phyloP scores from a whole-genome alignment of 306 rosid genomes.

The Ormosia emarginata region DNA sequence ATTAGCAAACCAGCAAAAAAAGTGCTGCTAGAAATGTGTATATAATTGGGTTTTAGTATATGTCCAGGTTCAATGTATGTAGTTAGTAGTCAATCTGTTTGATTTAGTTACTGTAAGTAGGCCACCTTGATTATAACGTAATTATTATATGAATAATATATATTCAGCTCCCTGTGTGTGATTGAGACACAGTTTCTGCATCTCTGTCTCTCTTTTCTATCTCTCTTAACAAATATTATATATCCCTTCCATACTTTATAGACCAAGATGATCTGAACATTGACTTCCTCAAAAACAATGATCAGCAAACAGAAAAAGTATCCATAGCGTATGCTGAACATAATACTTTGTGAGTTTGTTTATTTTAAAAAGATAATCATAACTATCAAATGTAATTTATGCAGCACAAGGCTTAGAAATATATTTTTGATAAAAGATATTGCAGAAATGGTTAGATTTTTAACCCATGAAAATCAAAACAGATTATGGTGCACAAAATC shows the following conservation, averaged over 20 bases:
- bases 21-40: not conserved
- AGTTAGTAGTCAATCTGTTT: not conserved
- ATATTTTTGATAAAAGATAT: not conserved
- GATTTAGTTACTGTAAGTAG: not conserved
- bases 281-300: not conserved
- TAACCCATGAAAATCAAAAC: slow-evolving; percentile 1
- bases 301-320: not conserved
- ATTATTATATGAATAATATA: not conserved
- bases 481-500: not conserved
- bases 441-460: not conserved
- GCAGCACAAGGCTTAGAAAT: not conserved
- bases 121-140: not conserved
- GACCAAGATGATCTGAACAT: not conserved
- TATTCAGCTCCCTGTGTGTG: not conserved
- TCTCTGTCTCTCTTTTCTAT: no score
- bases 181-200: no score
- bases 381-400: not conserved
- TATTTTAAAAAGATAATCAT: not conserved
- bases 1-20: not conserved
- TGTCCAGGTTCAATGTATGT: not conserved
- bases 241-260: not conserved
- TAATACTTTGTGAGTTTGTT: not conserved
- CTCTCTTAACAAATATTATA: no score
- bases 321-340: not conserved
- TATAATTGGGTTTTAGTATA: not conserved